Conservation (phyloP, 1,139 yeast species). For the Wickerhamomyces sp. region DNA sequence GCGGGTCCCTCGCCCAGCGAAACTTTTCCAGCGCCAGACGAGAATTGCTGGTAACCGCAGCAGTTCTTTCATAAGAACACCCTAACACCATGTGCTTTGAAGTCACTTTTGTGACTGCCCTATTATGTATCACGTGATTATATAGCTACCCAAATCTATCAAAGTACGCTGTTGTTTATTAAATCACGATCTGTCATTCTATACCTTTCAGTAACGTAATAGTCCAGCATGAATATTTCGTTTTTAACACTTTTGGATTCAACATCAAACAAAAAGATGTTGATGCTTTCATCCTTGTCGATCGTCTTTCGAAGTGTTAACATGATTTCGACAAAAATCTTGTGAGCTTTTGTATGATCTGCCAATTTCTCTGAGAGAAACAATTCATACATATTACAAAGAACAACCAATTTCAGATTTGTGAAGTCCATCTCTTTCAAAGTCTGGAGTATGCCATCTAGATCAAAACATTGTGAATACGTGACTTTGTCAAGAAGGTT, state of each 20-base stretch:
- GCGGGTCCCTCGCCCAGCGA: background rate
- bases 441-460: background rate
- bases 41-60: background rate
- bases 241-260: background rate
- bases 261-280: background rate
- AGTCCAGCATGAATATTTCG: slow-evolving; percentile 1
- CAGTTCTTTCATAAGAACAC: background rate
- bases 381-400: background rate
- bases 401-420: background rate
- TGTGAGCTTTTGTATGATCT: background rate
- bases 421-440: background rate
- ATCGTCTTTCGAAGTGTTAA: background rate
- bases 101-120: background rate
- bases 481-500: background rate
- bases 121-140: background rate
- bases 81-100: background rate
- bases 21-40: background rate
- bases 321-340: background rate
- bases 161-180: background rate
- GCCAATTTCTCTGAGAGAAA: background rate
- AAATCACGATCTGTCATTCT: background rate
- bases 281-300: background rate
- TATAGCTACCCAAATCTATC: slow-evolving; percentile 4
- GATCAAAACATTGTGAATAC: slow-evolving; percentile 4
- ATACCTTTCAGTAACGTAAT: slow-evolving; percentile 7